These are phyloP conservation scores for Prosopis cineraria DNA, from an alignment of 306 rosid species.

Conservation along the genomic window DNA sequence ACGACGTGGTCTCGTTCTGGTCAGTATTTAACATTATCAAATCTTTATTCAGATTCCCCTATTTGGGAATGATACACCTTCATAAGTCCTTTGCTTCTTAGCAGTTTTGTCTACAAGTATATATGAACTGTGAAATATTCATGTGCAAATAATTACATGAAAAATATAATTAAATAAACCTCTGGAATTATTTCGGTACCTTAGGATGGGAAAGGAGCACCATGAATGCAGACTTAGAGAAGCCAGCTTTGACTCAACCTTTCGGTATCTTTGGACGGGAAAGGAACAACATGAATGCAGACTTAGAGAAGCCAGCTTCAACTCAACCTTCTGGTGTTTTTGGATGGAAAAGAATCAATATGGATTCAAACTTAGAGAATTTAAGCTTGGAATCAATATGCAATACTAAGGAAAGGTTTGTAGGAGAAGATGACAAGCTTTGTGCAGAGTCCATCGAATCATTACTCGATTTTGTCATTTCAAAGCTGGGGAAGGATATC, in stretches of 20 bases:
- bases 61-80: too few species aligned
- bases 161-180: too few species aligned
- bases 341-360: background rate
- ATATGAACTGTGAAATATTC: too few species aligned
- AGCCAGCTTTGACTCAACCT: background rate
- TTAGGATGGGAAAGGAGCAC: background rate
- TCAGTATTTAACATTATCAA: background rate
- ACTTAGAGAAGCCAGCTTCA: background rate
- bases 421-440: background rate
- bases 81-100: too few species aligned
- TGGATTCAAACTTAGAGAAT: background rate
- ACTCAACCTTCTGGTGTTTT: background rate
- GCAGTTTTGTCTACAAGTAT: too few species aligned
- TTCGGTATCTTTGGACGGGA: background rate
- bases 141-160: too few species aligned
- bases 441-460: background rate
- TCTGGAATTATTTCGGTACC: too few species aligned
- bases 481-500: background rate
- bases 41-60: background rate
- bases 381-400: background rate
- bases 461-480: background rate
- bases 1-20: background rate
- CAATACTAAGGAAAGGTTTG: background rate
- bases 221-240: background rate
- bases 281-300: background rate